Evolutionary conservation across 208 protist species (phyloP).

Genomic region (Acanthamoeba quina): DNA sequence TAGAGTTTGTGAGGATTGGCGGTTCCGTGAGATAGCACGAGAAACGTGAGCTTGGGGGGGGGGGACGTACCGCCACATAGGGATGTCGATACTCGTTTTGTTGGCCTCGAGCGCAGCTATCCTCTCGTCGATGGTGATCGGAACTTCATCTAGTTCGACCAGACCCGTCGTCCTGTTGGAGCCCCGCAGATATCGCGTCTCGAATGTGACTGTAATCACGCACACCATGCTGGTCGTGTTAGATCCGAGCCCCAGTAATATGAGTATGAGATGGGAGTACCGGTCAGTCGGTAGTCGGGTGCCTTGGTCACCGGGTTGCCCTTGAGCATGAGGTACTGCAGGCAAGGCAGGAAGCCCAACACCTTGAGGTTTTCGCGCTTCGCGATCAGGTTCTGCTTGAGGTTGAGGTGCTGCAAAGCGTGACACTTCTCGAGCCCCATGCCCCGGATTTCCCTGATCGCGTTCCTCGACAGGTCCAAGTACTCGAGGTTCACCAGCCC

Average conservation of each 20-base stretch:
- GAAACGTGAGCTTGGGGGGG: background rate
- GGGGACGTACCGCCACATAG: background rate
- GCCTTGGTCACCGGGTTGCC: conserved; percentile 54
- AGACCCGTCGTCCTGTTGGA: conserved; percentile 65
- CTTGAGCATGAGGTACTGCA: conserved; percentile 66
- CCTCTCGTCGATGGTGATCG: conserved; percentile 67
- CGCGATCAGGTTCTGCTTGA: conserved; percentile 41
- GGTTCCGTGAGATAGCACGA: background rate
- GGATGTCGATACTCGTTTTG: conserved; percentile 66
- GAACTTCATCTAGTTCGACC: conserved; percentile 58
- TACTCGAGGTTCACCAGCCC: conserved; percentile 63
- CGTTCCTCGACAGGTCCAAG: conserved; percentile 57
- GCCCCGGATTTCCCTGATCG: conserved; percentile 24
- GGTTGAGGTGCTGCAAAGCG: conserved; percentile 61
- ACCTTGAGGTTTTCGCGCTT: conserved; percentile 67
- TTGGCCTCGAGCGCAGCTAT: conserved; percentile 18
- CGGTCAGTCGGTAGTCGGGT: conserved; percentile 35
- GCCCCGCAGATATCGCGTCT: conserved; percentile 47
- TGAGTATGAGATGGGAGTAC: background rate
- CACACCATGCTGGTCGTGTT: background rate
- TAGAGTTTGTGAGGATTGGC: background rate
- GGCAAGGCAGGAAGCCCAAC: conserved; percentile 52
- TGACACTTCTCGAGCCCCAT: conserved; percentile 69
- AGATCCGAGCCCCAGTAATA: background rate
- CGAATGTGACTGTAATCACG: background rate